Conservation (phyloP, 805 yeast species). For the Candida ulmi region DNA sequence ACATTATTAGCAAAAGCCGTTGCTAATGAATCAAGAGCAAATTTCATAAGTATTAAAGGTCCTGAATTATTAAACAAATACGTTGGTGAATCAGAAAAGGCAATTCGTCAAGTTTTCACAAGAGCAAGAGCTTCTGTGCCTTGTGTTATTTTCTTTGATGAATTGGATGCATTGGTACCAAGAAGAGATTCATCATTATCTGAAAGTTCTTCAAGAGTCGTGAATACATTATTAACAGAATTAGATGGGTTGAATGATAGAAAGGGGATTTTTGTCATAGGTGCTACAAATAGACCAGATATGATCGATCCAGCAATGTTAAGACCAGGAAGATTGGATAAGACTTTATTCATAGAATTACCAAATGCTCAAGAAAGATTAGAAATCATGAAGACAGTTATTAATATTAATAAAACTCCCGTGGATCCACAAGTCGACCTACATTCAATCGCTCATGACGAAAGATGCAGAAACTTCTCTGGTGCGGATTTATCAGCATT, state of each 20-base stretch:
- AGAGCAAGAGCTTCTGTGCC: slow-evolving; percentile 93
- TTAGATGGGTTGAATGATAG: slow-evolving; percentile 92
- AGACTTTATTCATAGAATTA: slow-evolving; percentile 84
- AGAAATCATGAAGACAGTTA: slow-evolving; percentile 77
- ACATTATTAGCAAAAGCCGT: slow-evolving; percentile 95
- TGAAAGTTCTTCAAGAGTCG: slow-evolving; percentile 90
- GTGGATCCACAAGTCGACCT: slow-evolving; percentile 58
- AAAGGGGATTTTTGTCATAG: slow-evolving; percentile 88
- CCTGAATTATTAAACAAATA: slow-evolving; percentile 92
- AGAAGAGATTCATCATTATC: slow-evolving; percentile 83
- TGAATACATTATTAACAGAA: slow-evolving; percentile 89
- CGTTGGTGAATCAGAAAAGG: slow-evolving; percentile 94
- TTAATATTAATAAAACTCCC: slow-evolving; percentile 72
- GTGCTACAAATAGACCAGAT: slow-evolving; percentile 97
- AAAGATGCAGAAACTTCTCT: slow-evolving; percentile 80
- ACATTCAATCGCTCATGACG: slow-evolving; percentile 58
- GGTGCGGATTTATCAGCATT: slow-evolving; percentile 95
- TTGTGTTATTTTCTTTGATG: slow-evolving; percentile 93
- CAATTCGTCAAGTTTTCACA: slow-evolving; percentile 87
- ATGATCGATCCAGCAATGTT: slow-evolving; percentile 98
- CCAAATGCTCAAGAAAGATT: slow-evolving; percentile 74
- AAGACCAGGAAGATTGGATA: slow-evolving; percentile 93
- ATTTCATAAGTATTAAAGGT: slow-evolving; percentile 92
- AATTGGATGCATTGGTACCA: slow-evolving; percentile 93
- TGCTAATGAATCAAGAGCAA: slow-evolving; percentile 94